Evolutionary conservation across 2,329 filamentous ascomycete species (phyloP), one percentile per base, ranked within the genome.

Genomic region (Aspergillus viridinutans): DNA sequence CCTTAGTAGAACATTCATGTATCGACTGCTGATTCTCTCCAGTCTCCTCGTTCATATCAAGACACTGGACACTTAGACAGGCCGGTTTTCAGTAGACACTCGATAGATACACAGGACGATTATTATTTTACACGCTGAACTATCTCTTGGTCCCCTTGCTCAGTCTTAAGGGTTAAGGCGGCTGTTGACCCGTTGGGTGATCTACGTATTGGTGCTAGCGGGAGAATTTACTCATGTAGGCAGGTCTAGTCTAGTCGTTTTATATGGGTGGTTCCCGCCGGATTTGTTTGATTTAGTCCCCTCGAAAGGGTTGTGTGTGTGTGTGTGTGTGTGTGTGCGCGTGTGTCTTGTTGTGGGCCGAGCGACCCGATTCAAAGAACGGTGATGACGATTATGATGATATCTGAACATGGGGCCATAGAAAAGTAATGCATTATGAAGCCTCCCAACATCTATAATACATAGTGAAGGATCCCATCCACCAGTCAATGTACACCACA

Each of bases 351-450:
- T 26, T 59, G 55, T 62, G 59, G 62, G 58, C 58, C 58, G 61
- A 58, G 57, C 59, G 54, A 63, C 58, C 63, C 58, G 58, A 54
- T 60, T 51, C 48, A 42, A 59, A 60, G 59, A 60, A 60, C 57
- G 55, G 52, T 54, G 58, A 49, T 35, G 12, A 14, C 14, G 14
- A 14, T 35, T 17, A n/a, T 17, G 21, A 55, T 60, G 59, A 56
- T 59, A 62, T 51, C 47, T 42, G 51, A 47, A 26, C 45, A 45
- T 55, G 55, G 51, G 53, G 54, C 43, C 47, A 45, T 55, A 32
- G 53, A 25, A 43, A 40, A 60, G 52, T 17, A 38, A 38, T 17
- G 32, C 32, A 17, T 17, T 38, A 35, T 35, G 32, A 1, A 7
- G 32, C 12, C 14, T 17, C 14, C 14, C 2, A 17, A 7, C 17